phyloP scores from a whole-genome alignment of 2,329 filamentous ascomycete genomes.

The Colletotrichum sp. region DNA sequence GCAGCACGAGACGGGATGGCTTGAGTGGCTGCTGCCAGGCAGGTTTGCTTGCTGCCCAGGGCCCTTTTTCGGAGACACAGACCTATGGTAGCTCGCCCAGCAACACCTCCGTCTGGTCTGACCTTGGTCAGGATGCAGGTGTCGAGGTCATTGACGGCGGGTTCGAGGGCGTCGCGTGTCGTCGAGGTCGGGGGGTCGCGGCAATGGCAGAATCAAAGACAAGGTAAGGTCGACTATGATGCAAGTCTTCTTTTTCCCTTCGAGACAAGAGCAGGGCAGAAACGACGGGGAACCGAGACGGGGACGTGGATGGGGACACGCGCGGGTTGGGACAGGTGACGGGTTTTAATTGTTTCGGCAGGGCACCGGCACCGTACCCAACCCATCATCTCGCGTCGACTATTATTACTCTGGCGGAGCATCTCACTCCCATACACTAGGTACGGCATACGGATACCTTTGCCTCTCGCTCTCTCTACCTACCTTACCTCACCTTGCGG shows the following conservation, averaged over 20 bases:
- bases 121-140: conserved; percentile 5
- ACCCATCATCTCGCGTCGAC: conserved; percentile 16
- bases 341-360: conserved; percentile 23
- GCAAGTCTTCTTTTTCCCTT: not conserved
- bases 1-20: not conserved
- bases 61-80: conserved; percentile 28
- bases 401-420: conserved; percentile 6
- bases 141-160: conserved; percentile 14
- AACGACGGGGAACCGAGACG: not conserved
- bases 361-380: conserved; percentile 6
- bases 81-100: conserved; percentile 44
- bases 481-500: not conserved
- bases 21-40: not conserved
- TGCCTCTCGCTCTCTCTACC: not conserved
- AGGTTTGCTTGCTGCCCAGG: conserved; percentile 4
- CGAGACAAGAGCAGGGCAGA: conserved; percentile 1
- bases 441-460: not conserved
- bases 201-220: not conserved
- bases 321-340: conserved; percentile 13
- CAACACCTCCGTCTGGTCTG: conserved; percentile 20
- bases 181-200: not conserved
- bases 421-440: not conserved
- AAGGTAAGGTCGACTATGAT: not conserved
- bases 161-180: not conserved
- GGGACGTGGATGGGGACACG: not conserved